Evolutionary conservation across 805 yeast genomes (phyloP), one percentile per base, ranked within the genome.

Genomic region (Nakazawaea anatomiae): DNA sequence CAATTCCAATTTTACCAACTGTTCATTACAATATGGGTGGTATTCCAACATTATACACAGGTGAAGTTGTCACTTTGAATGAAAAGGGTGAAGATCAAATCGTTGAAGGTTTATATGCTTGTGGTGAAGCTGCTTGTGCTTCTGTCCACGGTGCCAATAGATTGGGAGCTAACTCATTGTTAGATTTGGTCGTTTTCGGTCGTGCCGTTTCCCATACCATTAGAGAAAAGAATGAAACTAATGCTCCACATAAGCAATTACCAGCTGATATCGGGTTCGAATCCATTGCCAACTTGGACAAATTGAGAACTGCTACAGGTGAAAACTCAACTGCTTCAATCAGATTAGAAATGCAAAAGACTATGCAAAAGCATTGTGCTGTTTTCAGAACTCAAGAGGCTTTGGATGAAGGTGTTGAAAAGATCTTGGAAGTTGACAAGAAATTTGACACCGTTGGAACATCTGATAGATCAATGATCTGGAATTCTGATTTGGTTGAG

Each of bases 21-120:
- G 99, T 94, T 55, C 99, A 92, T 75, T 92, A 94, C 79, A 92
- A 92, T 75, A 92, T 92, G 99, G 99, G 99, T 73, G 98, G 98
- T 83, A 89, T 92, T 59, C 99, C 99, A 71, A 94, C 99, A 59
- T 89, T 86, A 71, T 94, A 89, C 87, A 87, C 85, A 58, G 99
- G 98, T 77, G 97, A 92, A 76, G 97, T 83, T 48, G 68, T 92
- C 56, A 89, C 89, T 44, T 66, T 85, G 62, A 89, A 87, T 66
- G 92, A 80, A 66, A 74, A 79, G 58, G 99, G 99, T 61, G 83
- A 92, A 64, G 99, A 94, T 69, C 82, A 79, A 66, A 82, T 87
- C 60, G 94, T 92, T 55, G 94, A 92, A 64, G 99, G 99, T 65
- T 79, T 92, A 60, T 79, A 82, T 69, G 97, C 99, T 12, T 90